Percentiles rank a stretch among this genome's conserved stretches.
phyloP scores from a whole-genome alignment of 768 basidiomycete genomes.

The Lactarius indigo region DNA sequence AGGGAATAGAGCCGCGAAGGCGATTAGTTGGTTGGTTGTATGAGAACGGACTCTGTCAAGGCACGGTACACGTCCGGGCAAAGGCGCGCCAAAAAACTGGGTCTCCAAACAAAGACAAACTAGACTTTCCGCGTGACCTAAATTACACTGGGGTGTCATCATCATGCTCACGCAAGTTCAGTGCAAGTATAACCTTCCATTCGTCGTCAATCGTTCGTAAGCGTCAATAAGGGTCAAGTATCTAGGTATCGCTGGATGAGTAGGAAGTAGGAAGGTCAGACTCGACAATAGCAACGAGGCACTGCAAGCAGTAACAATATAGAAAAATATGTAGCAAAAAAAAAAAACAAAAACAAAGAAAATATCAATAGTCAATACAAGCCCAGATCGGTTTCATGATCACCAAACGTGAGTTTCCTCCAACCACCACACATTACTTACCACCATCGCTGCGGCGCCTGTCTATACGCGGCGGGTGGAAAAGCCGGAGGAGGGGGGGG shows the following conservation, averaged over 20 bases:
- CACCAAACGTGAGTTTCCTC: conserved; percentile 1
- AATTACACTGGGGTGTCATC: no score
- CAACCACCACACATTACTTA: conserved; percentile 18
- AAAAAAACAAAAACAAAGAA: neutral
- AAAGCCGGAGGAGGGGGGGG: conserved; percentile 46
- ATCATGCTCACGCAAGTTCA: no score
- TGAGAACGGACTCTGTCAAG: neutral
- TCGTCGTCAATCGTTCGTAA: conserved; percentile 26
- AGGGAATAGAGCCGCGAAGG: conserved; percentile 1
- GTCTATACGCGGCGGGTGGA: conserved; percentile 33
- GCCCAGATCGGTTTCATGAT: conserved; percentile 21
- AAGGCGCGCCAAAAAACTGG: conserved; percentile 17
- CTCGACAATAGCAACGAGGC: conserved; percentile 15
- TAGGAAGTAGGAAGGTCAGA: conserved; percentile 14
- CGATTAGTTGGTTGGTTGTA: conserved; percentile 8
- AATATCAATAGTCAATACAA: conserved; percentile 22
- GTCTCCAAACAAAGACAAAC: conserved; percentile 21
- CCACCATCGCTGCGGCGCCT: conserved; percentile 24
- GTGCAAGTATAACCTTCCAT: conserved; percentile 17
- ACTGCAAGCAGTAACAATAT: conserved; percentile 22
- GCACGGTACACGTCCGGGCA: conserved; percentile 1
- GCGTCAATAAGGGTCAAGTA: conserved; percentile 6
- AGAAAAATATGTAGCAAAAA: conserved; percentile 19
- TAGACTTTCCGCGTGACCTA: no score
- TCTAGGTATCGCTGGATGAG: conserved; percentile 19